Conservation (phyloP, 805 yeast genomes). For the Yueomyces sp. region DNA sequence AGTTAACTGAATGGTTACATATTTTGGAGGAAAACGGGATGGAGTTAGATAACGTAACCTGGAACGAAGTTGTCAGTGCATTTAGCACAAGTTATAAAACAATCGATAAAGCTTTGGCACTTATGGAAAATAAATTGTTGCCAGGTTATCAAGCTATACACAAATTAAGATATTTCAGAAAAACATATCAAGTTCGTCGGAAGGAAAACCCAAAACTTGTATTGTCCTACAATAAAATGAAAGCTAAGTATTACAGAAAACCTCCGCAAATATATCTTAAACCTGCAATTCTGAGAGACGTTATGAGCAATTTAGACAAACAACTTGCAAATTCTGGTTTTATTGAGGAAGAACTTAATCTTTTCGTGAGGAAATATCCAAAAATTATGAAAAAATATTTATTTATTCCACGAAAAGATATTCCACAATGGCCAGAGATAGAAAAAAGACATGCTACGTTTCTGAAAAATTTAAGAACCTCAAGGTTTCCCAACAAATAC, state of each 20-base stretch:
- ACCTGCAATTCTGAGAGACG: too few relatives aligned
- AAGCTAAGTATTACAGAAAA: too few relatives aligned
- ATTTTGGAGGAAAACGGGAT: slow-evolving; percentile 14
- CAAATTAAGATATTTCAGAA: slow-evolving; percentile 13
- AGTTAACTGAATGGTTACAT: slow-evolving; percentile 10
- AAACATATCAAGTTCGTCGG: not conserved
- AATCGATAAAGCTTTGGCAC: slow-evolving; percentile 17
- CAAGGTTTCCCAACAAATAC: too few relatives aligned
- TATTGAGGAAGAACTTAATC: too few relatives aligned
- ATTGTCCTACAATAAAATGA: too few relatives aligned
- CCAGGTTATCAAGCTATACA: slow-evolving; percentile 25
- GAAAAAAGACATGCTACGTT: slow-evolving; percentile 9
- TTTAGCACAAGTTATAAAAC: slow-evolving; percentile 18
- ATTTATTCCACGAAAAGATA: slow-evolving; percentile 12
- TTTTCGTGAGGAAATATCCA: slow-evolving; percentile 11
- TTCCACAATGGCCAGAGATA: slow-evolving; percentile 13
- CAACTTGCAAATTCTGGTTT: too few relatives aligned
- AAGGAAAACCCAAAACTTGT: too few relatives aligned
- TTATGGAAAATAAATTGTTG: slow-evolving; percentile 23
- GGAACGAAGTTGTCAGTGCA: slow-evolving; percentile 21
- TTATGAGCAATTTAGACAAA: too few relatives aligned
- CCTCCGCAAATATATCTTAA: too few relatives aligned
- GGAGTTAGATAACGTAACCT: slow-evolving; percentile 19
- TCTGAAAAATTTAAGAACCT: slow-evolving; percentile 8
- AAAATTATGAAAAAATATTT: slow-evolving; percentile 22